Evolutionary conservation across 768 basidiomycete genomes (phyloP), one percentile per base, ranked within the genome.

Genomic region (Bullera alba): DNA sequence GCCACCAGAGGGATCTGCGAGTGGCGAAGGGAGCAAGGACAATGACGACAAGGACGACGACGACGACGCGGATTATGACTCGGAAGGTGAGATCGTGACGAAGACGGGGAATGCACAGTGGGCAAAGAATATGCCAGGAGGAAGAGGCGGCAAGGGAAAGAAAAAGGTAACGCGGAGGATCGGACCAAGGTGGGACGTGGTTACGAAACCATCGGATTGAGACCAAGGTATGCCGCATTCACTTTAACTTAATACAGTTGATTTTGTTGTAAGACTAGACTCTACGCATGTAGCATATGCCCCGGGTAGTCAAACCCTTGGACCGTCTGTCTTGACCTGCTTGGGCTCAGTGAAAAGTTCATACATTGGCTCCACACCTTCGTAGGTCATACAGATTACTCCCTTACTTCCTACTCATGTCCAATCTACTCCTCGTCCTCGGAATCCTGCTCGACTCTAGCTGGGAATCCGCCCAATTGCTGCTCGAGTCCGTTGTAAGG

Each of bases 401-500:
- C n/a, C 32, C 28, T 19, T 8, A 25, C 27, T 42, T 19, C 23
- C 26, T 22, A 19, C 29, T n/a, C 38, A 44, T 8, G 15, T 28
- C 21, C 25, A 37, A 16, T 17, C 43, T 60, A 64, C 54, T 65
- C 63, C 26, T 57, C 66, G 27, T 58, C 63, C 32, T 57, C 67
- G 41, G 56, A 57, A 25, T 58, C 63, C 27, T 57, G 54, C 48
- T 65, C 67, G 22, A 58, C 45, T 37, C 54, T 38, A 39, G 61
- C 61, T 22, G 42, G 10, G 23, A 55, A 44, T 29, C 71, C 67
- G 10, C 71, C 71, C 27, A 73, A 47, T 55, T 74, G 71, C 39
- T 60, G 56, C 51, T 65, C 64, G 12, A 74, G 57, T 1, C 73
- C 73, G 35, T 61, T 65, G 48, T 67, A 73, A 46, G 73, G 73